phyloP scores from a whole-genome alignment of 805 yeast species.

The Yamadazyma sp. region DNA sequence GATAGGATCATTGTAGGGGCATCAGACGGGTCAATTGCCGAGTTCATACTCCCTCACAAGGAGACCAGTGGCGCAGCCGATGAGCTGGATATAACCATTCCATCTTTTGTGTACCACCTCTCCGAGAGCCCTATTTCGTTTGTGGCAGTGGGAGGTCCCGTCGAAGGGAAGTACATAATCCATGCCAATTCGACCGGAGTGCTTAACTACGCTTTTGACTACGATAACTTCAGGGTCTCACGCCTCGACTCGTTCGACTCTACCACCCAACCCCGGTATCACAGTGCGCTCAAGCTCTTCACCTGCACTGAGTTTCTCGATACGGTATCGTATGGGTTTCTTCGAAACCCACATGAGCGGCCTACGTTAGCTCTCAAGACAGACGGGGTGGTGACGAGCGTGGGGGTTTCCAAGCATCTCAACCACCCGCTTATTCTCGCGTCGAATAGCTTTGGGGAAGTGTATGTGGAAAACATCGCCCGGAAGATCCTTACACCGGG shows the following conservation, averaged over 20 bases:
- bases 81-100: conserved; percentile 21
- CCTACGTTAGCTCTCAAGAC: conserved; percentile 29
- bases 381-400: conserved; percentile 31
- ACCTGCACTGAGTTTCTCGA: conserved; percentile 30
- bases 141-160: conserved; percentile 27
- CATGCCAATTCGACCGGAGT: conserved; percentile 32
- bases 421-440: conserved; percentile 39
- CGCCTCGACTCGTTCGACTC: conserved; percentile 27
- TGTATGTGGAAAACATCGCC: conserved; percentile 37
- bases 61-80: background rate
- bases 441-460: conserved; percentile 37
- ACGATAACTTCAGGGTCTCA: conserved; percentile 26
- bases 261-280: conserved; percentile 29
- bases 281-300: conserved; percentile 26
- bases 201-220: conserved; percentile 24
- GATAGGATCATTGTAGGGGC: conserved; percentile 55
- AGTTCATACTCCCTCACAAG: conserved; percentile 44
- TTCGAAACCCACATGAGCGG: conserved; percentile 35
- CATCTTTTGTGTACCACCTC: conserved; percentile 33
- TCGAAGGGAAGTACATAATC: conserved; percentile 20
- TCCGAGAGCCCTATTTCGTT: conserved; percentile 33
- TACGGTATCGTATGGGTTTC: conserved; percentile 27
- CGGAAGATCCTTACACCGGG: conserved; percentile 36
- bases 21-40: conserved; percentile 58
- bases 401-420: conserved; percentile 29